These are phyloP conservation scores for Pisolithus orientalis DNA, from an alignment of 768 basidiomycete genomes.

Conservation along the genomic window DNA sequence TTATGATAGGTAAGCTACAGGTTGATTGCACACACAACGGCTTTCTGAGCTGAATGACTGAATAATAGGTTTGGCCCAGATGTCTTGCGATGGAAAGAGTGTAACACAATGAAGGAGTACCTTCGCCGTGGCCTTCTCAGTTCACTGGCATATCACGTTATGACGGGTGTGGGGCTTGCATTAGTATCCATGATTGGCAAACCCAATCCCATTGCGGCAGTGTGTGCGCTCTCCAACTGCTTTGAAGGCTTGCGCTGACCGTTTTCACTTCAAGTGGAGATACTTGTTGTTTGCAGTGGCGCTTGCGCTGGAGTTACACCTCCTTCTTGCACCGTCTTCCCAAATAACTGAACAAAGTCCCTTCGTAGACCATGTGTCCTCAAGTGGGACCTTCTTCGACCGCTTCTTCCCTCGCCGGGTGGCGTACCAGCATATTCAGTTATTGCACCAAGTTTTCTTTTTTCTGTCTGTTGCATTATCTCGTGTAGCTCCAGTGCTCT, in stretches of 20 bases:
- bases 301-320: slow-evolving; percentile 56
- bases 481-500: slow-evolving; percentile 62
- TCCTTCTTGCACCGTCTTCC: slow-evolving; percentile 56
- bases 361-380: slow-evolving; percentile 16
- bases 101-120: slow-evolving; percentile 65
- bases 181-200: slow-evolving; percentile 59
- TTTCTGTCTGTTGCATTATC: slow-evolving; percentile 68
- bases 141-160: slow-evolving; percentile 61
- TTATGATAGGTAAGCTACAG: slow-evolving; percentile 63
- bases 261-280: slow-evolving; percentile 54
- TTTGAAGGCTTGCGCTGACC: slow-evolving; percentile 1
- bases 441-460: slow-evolving; percentile 74
- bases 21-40: background rate
- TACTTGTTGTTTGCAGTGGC: slow-evolving; percentile 63
- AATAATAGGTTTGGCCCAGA: slow-evolving; percentile 67
- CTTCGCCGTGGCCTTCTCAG: slow-evolving; percentile 58
- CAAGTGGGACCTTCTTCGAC: slow-evolving; percentile 27
- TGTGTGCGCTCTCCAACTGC: slow-evolving; percentile 33
- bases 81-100: slow-evolving; percentile 60
- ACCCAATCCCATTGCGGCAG: slow-evolving; percentile 56
- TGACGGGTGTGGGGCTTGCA: slow-evolving; percentile 49
- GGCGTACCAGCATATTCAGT: slow-evolving; percentile 68
- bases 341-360: slow-evolving; percentile 12
- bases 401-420: slow-evolving; percentile 57
- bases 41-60: slow-evolving; percentile 5